phyloP scores from a whole-genome alignment of 2,329 filamentous ascomycete species.

The Aureobasidium namibiae region DNA sequence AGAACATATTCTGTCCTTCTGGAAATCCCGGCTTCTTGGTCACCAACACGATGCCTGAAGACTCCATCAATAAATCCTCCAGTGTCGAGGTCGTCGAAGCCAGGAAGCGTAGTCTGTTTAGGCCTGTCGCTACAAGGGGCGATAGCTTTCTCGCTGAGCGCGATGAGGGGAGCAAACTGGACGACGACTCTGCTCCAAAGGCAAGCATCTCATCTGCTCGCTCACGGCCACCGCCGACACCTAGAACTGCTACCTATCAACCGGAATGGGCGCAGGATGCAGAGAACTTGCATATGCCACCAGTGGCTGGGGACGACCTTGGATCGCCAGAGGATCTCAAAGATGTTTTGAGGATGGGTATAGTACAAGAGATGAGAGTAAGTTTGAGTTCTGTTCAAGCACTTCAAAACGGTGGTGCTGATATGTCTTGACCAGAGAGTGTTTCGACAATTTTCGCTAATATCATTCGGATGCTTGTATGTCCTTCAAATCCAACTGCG shows the following conservation, averaged over 20 bases:
- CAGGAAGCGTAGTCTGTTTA: background rate
- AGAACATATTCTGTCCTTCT: background rate
- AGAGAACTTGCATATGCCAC: background rate
- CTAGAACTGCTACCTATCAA: background rate
- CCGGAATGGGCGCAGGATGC: background rate
- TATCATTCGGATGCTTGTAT: slow-evolving; percentile 34
- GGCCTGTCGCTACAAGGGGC: background rate
- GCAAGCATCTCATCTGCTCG: background rate
- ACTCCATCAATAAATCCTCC: background rate
- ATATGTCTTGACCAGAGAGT: slow-evolving; percentile 28
- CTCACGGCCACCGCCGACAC: background rate
- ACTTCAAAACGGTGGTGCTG: background rate
- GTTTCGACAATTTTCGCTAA: slow-evolving; percentile 40
- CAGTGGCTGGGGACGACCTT: background rate
- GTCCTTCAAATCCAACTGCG: background rate
- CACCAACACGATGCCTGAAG: background rate
- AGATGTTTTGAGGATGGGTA: slow-evolving; percentile 41
- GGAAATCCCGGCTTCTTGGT: background rate
- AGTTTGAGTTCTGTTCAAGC: background rate
- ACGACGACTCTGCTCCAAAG: background rate
- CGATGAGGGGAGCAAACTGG: background rate
- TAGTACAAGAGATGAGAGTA: slow-evolving; percentile 38
- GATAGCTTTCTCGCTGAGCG: background rate
- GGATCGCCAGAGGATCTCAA: slow-evolving; percentile 24
- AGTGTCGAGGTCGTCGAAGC: background rate